These are phyloP conservation scores for Trametes sp. DNA, from an alignment of 1,284 basidiomycete genomes.

Conservation along the genomic window DNA sequence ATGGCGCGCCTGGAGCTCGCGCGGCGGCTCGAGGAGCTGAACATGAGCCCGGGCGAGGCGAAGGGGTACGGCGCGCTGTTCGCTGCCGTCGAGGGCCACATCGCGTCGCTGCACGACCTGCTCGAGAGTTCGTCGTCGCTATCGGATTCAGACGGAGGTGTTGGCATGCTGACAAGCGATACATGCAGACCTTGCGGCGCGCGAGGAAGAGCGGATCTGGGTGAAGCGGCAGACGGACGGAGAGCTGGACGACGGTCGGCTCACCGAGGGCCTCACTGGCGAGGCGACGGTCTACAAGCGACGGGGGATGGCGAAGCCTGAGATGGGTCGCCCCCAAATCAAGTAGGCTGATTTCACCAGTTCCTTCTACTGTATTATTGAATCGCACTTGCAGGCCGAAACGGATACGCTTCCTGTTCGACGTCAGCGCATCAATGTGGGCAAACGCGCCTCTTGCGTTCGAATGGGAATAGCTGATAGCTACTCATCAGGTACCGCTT, in stretches of 20 bases:
- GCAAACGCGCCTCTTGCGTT: slow-evolving; percentile 11
- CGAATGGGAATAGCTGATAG: neutral
- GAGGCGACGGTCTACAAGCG: slow-evolving; percentile 75
- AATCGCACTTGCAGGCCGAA: slow-evolving; percentile 56
- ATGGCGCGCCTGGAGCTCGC: slow-evolving; percentile 71
- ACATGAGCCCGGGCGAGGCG: slow-evolving; percentile 64
- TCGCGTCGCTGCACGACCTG: slow-evolving; percentile 62
- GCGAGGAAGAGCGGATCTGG: slow-evolving; percentile 74
- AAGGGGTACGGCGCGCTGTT: slow-evolving; percentile 61
- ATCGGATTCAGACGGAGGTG: neutral
- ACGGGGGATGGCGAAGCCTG: slow-evolving; percentile 71
- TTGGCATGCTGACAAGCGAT: neutral
- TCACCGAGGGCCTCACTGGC: slow-evolving; percentile 71
- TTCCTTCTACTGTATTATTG: slow-evolving; percentile 1
- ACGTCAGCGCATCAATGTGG: slow-evolving; percentile 74
- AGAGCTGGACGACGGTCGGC: slow-evolving; percentile 69
- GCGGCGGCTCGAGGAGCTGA: slow-evolving; percentile 64
- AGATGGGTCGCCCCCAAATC: slow-evolving; percentile 69
- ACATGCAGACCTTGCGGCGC: slow-evolving; percentile 62
- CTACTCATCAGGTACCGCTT: slow-evolving; percentile 66
- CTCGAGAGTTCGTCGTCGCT: slow-evolving; percentile 58
- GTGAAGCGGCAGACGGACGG: slow-evolving; percentile 74
- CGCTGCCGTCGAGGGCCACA: slow-evolving; percentile 62
- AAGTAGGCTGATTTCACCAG: slow-evolving; percentile 55
- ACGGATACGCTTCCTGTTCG: slow-evolving; percentile 72